Evolutionary conservation across 1,284 basidiomycete genomes (phyloP).

Genomic region (Cutaneotrichosporon sp.): DNA sequence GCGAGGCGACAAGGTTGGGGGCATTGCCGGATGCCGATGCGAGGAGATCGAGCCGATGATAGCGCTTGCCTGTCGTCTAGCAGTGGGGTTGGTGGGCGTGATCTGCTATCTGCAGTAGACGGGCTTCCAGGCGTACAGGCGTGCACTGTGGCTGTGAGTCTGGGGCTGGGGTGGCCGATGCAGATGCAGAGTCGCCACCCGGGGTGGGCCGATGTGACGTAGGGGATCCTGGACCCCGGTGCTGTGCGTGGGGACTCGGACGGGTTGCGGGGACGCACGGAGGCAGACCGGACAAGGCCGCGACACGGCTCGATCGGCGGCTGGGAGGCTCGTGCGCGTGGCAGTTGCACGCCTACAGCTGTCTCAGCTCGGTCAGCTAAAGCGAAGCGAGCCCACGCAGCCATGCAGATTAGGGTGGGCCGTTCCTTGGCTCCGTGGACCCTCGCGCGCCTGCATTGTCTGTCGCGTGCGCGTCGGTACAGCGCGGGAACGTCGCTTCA

Average conservation of each 20-base stretch:
- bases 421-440: too few relatives aligned
- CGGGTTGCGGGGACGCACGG: not conserved
- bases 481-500: too few relatives aligned
- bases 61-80: constrained; percentile 2
- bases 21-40: not conserved
- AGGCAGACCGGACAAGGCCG: not conserved
- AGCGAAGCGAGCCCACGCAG: not conserved
- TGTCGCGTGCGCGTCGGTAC: not conserved
- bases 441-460: not conserved
- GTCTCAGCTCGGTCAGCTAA: too few relatives aligned
- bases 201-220: not conserved
- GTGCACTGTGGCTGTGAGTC: too few relatives aligned
- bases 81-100: not conserved
- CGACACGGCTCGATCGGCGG: too few relatives aligned
- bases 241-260: too few relatives aligned
- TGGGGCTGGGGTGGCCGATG: not conserved
- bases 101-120: not conserved
- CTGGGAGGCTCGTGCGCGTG: too few relatives aligned
- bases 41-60: not conserved
- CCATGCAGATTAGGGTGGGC: too few relatives aligned
- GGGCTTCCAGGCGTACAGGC: too few relatives aligned
- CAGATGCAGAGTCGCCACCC: not conserved
- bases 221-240: too few relatives aligned
- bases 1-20: too few relatives aligned
- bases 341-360: too few relatives aligned